Conservation (phyloP, 345 rosid genomes). For the Turritis glabra region DNA sequence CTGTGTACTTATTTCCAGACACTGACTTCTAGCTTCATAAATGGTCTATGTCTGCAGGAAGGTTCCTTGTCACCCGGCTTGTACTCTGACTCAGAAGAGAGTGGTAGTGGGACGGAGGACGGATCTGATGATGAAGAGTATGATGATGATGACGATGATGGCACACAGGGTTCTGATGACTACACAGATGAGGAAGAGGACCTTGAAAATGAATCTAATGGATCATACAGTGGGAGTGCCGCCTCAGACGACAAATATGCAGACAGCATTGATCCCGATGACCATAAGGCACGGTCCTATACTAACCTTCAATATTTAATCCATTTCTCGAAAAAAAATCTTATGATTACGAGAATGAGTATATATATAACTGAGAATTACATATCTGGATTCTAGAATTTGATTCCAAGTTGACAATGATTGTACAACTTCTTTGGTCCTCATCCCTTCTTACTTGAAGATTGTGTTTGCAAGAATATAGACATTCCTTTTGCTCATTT, state of each 20-base stretch:
- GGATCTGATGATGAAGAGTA: slow-evolving; percentile 80
- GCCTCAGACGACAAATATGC: slow-evolving; percentile 46
- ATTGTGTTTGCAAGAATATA: slow-evolving; percentile 4
- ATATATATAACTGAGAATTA: neutral
- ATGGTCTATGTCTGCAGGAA: slow-evolving; percentile 60
- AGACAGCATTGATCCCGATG: slow-evolving; percentile 42
- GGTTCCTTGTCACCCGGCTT: slow-evolving; percentile 69
- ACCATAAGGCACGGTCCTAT: slow-evolving; percentile 51
- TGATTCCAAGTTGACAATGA: slow-evolving; percentile 6
- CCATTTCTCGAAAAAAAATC: neutral
- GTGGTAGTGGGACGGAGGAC: slow-evolving; percentile 82
- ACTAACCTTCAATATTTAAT: slow-evolving; percentile 15
- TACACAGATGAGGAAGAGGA: slow-evolving; percentile 58
- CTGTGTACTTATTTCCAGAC: slow-evolving; percentile 22
- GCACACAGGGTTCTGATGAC: slow-evolving; percentile 43
- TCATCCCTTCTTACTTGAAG: slow-evolving; percentile 7
- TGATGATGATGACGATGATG: slow-evolving; percentile 65
- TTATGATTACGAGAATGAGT: slow-evolving; percentile 3
- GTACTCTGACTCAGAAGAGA: slow-evolving; percentile 81
- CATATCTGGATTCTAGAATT: slow-evolving; percentile 1
- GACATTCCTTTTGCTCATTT: neutral
- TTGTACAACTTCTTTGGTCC: slow-evolving; percentile 4
- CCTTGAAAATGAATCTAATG: slow-evolving; percentile 49
- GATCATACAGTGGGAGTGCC: slow-evolving; percentile 50
- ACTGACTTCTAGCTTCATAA: slow-evolving; percentile 35